These are phyloP conservation scores for Symbiodinium pilosum DNA, from an alignment of 73 alveolate species.

Conservation along the genomic window DNA sequence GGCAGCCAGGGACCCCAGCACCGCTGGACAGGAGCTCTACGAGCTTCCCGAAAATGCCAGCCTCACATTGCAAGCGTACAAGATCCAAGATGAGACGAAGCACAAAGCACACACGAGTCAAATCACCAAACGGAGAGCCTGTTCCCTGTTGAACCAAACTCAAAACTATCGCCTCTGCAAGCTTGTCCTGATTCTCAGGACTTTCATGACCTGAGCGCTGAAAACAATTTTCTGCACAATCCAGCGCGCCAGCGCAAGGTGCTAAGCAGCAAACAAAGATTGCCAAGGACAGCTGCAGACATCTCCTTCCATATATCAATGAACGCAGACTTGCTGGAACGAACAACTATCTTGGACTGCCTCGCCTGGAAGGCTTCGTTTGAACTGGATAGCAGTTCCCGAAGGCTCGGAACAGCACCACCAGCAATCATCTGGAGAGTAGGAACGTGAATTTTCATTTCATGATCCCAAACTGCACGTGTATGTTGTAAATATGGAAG, in stretches of 20 bases:
- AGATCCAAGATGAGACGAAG: neutral
- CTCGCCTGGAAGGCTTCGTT: neutral
- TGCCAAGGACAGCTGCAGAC: conserved; percentile 88
- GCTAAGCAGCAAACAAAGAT: neutral
- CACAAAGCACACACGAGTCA: neutral
- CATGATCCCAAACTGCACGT: neutral
- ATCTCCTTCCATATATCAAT: conserved; percentile 5
- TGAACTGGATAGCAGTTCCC: conserved; percentile 3
- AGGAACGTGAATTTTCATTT: neutral
- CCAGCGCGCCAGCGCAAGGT: neutral
- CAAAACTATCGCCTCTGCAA: too few relatives aligned
- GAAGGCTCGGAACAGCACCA: conserved; percentile 68
- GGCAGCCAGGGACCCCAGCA: too few relatives aligned
- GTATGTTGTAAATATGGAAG: too few relatives aligned
- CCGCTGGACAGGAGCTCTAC: conserved; percentile 31
- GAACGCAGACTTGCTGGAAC: neutral
- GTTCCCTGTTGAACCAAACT: too few relatives aligned
- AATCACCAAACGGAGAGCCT: too few relatives aligned
- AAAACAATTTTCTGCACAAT: neutral
- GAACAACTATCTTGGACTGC: neutral
- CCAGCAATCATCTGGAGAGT: conserved; percentile 61
- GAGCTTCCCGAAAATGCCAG: conserved; percentile 47
- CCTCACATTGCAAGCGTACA: neutral
- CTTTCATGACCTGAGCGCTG: conserved; percentile 30
- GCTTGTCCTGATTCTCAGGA: conserved; percentile 76